These are phyloP conservation scores for Petunia hybrid DNA, from an alignment of 305 asterid genomes.

Conservation along the genomic window DNA sequence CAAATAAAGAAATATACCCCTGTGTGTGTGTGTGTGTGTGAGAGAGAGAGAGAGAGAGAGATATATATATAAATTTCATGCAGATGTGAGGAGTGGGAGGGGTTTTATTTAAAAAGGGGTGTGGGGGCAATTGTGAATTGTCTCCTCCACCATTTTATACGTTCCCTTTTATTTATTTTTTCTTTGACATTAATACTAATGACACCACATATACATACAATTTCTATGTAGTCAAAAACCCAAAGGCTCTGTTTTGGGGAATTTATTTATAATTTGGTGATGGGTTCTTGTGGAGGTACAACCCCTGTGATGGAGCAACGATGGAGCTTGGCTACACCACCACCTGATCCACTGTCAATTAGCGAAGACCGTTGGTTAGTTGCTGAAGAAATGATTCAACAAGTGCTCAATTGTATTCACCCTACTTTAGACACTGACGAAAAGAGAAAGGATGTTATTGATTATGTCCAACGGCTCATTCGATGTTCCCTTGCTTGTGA, in stretches of 20 bases:
- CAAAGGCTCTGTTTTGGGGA: not conserved
- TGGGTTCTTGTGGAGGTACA: not conserved
- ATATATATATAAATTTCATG: not conserved
- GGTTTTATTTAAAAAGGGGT: not conserved
- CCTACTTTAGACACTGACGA: constrained; percentile 33
- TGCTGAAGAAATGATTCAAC: constrained; percentile 24
- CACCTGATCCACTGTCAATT: constrained; percentile 26
- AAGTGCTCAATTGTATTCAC: constrained; percentile 30
- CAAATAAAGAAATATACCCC: too few species aligned
- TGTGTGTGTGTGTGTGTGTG: not conserved
- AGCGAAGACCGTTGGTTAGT: constrained; percentile 12
- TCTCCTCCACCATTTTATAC: not conserved
- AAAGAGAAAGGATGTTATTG: constrained; percentile 28
- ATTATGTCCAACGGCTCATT: constrained; percentile 23
- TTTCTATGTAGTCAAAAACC: not conserved
- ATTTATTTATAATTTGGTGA: not conserved
- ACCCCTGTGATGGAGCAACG: constrained; percentile 8
- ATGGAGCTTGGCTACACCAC: not conserved
- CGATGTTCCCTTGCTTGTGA: constrained; percentile 14
- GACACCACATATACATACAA: not conserved
- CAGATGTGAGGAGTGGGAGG: constrained; percentile 8
- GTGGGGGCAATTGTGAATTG: constrained; percentile 12
- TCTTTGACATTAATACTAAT: constrained; percentile 6
- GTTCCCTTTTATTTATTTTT: not conserved
- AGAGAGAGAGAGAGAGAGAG: not conserved